These are phyloP conservation scores for Pyrenophora graminea DNA, from an alignment of 2,329 filamentous ascomycete genomes.

Conservation along the genomic window DNA sequence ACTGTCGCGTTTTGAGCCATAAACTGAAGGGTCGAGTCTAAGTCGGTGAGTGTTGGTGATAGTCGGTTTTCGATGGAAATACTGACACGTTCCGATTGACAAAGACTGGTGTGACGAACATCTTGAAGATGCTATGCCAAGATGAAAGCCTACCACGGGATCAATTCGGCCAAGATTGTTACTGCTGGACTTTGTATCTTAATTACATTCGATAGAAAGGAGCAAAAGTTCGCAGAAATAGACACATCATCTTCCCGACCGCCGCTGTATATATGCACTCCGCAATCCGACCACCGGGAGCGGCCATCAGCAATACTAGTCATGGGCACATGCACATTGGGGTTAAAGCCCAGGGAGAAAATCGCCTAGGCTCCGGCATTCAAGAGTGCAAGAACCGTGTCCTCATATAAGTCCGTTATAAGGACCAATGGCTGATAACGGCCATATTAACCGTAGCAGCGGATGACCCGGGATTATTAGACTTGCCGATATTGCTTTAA, in stretches of 20 bases:
- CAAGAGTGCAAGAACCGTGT: constrained; percentile 18
- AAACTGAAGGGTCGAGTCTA: constrained; percentile 19
- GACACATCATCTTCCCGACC: constrained; percentile 1
- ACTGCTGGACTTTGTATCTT: neutral
- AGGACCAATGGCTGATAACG: constrained; percentile 17
- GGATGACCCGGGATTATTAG: constrained; percentile 18
- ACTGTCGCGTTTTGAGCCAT: constrained; percentile 4
- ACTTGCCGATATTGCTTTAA: constrained; percentile 34
- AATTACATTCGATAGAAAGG: neutral
- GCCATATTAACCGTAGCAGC: constrained; percentile 24
- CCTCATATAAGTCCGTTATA: constrained; percentile 24
- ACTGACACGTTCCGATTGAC: constrained; percentile 22
- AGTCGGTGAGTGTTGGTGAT: constrained; percentile 11
- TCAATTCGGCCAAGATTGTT: neutral
- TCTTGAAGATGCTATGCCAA: constrained; percentile 6
- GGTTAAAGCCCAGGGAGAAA: constrained; percentile 16
- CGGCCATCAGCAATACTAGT: constrained; percentile 1
- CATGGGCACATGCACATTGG: constrained; percentile 11
- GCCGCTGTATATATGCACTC: constrained; percentile 18
- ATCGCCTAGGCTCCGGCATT: constrained; percentile 18
- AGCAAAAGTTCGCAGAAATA: constrained; percentile 2
- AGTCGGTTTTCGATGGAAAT: neutral
- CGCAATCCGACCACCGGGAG: neutral
- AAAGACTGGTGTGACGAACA: constrained; percentile 25
- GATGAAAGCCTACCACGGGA: neutral